Base-by-base conservation (phyloP, 495 filamentous ascomycete species). In the Viridothelium virens region DNA sequence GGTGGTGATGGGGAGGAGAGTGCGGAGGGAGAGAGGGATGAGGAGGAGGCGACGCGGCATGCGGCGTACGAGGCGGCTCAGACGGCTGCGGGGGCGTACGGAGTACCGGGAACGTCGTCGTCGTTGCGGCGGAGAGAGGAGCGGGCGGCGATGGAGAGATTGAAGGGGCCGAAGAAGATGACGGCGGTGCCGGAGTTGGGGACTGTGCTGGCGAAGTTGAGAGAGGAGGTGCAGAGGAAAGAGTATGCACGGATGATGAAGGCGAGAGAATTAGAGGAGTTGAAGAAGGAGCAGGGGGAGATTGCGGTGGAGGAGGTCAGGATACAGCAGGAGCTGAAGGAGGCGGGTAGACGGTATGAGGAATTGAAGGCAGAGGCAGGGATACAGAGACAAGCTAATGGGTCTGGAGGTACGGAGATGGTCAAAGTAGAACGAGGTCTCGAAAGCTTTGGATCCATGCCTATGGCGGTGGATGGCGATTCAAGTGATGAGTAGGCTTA, bases 41-140 rank as follows among this genome's bases (percentile, higher is more conserved):
- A 91, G 68, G 91, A 87, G 2, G 91, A 96, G 68, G 80, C 87
- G 1, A 91, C 91, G 75, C 82, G 92, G 50, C 85, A 82, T 56
- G 89, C 87, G 9, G 94, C 91, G 25, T 98, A 93, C 77, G 93
- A 97, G 76, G 87, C 86, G 2, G 87, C 90, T 25, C 94, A 98
- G 77, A 91, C 91, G 41, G 82, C 86, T 44, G 89, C 89, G 10
- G 92, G 89, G 2, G 73, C 74, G 0, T 77, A 89, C 89, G 84
- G 89, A 88, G 66, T 82, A 85, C n/a, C 74, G 87, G 63, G 77
- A n/a, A n/a, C n/a, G n/a, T n/a, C n/a, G 80, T 10, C 79, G 73
- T 47, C 53, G 38, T 47, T 38, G 16, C 50, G 63, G 14, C 67
- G 78, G 72, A 38, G 73, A 61, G 53, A 67, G 0, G 75, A 78